phyloP scores from a whole-genome alignment of 2,329 filamentous ascomycete species.

The Aspergillus aculeatinus region DNA sequence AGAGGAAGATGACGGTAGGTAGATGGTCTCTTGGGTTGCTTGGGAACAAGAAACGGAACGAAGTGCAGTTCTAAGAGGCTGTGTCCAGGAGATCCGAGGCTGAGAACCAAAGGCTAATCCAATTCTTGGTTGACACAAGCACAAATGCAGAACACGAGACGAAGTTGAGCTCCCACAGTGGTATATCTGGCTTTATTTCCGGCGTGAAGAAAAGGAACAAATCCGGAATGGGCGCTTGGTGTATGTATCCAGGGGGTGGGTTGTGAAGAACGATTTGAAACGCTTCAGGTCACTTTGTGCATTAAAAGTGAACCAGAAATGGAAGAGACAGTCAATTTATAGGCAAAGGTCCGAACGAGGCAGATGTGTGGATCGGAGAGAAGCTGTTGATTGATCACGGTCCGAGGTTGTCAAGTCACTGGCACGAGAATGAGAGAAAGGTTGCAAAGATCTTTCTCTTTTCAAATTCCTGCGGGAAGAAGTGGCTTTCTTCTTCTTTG shows the following conservation, averaged over 20 bases:
- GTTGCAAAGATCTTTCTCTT: background rate
- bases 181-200: slow-evolving; percentile 15
- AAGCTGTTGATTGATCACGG: background rate
- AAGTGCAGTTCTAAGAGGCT: slow-evolving; percentile 24
- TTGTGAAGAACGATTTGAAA: slow-evolving; percentile 12
- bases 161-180: slow-evolving; percentile 13
- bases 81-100: slow-evolving; percentile 26
- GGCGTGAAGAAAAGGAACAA: slow-evolving; percentile 20
- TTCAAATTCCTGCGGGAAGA: background rate
- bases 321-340: slow-evolving; percentile 14
- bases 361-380: slow-evolving; percentile 9
- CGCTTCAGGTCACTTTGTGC: slow-evolving; percentile 15
- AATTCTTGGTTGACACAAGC: slow-evolving; percentile 18
- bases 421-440: background rate
- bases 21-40: slow-evolving; percentile 17
- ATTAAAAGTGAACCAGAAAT: slow-evolving; percentile 12
- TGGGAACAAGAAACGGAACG: slow-evolving; percentile 24
- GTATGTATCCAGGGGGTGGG: slow-evolving; percentile 14
- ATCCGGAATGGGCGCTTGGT: slow-evolving; percentile 17
- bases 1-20: slow-evolving; percentile 14
- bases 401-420: background rate
- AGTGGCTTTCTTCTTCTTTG: background rate
- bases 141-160: slow-evolving; percentile 16
- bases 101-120: slow-evolving; percentile 22
- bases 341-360: slow-evolving; percentile 3